Evolutionary conservation across 345 rosid species (phyloP), one percentile per base, ranked within the genome.

Genomic region (Linum trigynum): DNA sequence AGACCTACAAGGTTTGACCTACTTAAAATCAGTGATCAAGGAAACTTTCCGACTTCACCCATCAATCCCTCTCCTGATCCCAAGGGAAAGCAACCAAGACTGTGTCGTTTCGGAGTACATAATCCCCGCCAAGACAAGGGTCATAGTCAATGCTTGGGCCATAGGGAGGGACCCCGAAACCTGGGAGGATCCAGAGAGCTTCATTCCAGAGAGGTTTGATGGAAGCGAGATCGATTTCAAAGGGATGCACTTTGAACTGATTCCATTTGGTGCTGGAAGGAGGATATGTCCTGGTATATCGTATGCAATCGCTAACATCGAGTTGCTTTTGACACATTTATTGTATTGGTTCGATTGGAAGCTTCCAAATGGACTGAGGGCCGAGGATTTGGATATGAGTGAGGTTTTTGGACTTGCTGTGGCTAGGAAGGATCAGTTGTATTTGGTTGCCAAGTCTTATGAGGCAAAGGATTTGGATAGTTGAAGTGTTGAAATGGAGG

Each of bases 31-130:
- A 43, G 38, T 71, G 48, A 12, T 71, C 4, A 71, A 65, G 60
- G 69, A 71, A 51, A 65, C 69, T 14, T 7, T 71, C 57, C 45
- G 74, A 57, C 58, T 71, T 45, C 74, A 71, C 9, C 68, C 69
- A 8, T 56, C 65, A 39, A 55, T 59, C 14, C 69, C 74, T 1
- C 17, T 71, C 41, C 14, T 71, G 14, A 53, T 65, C 12, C 69
- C 69, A 59, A 64, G 68, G 65, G 65, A 70, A 35, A 70, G 59
- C n/a, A 45, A 38, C 8, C 48, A 70, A 70, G 39, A 32, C 0
- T 70, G 73, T 39, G 55, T 36, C 12, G 58, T 70, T 48, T 48
- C 12, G 23, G 68, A 68, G 32, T 70, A 64, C 36, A 32, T 57
- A 43, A 23, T 64, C 0, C 68, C 68, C 1, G 45, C 12, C 5